Conservation (phyloP, 2,329 filamentous ascomycete genomes). For the Pseudofabraea citricarpa region DNA sequence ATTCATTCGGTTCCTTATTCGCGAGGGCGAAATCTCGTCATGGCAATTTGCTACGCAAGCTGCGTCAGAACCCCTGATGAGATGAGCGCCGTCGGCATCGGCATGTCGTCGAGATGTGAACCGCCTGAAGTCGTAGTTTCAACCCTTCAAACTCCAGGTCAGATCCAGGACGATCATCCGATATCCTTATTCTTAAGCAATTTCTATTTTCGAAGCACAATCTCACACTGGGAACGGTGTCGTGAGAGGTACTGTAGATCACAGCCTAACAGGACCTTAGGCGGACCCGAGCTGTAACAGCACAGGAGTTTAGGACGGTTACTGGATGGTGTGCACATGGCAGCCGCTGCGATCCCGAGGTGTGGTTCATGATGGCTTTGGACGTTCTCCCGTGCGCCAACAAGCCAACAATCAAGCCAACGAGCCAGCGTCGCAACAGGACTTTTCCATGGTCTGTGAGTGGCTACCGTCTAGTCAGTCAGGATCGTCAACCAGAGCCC, state of each 20-base stretch:
- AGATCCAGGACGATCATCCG: slow-evolving; percentile 1
- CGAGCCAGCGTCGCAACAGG: neutral
- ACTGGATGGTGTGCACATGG: too few relatives aligned
- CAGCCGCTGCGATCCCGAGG: too few relatives aligned
- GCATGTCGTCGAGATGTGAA: neutral
- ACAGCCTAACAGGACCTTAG: neutral
- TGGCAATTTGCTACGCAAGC: neutral
- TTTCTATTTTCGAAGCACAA: neutral
- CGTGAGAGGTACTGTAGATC: neutral
- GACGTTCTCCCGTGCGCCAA: neutral
- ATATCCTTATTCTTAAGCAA: neutral
- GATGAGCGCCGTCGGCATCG: neutral
- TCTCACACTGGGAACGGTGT: neutral
- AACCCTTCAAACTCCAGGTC: neutral
- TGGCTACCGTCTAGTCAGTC: neutral
- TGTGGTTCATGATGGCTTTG: too few relatives aligned
- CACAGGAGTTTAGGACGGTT: neutral
- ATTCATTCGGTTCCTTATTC: neutral
- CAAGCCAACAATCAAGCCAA: neutral
- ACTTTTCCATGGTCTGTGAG: neutral
- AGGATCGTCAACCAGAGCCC: neutral
- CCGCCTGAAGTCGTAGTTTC: neutral
- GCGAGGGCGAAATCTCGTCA: neutral
- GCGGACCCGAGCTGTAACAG: neutral
- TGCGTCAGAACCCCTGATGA: too few relatives aligned